Evolutionary conservation across 257 asterid genomes (phyloP).

Genomic region (Fraxinus americana): DNA sequence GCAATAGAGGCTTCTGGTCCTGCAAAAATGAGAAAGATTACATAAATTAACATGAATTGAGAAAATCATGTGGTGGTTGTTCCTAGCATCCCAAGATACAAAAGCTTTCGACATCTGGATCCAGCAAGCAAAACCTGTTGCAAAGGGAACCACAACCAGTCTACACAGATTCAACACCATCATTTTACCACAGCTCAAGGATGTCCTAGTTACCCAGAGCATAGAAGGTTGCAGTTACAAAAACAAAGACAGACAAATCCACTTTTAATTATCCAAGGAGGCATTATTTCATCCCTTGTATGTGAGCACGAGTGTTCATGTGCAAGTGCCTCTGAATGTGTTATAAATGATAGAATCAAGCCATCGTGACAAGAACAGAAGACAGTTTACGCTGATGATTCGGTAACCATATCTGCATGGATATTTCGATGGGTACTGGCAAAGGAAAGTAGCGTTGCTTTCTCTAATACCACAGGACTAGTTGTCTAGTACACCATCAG

Average conservation of each 20-base stretch:
- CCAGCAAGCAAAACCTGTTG: neutral
- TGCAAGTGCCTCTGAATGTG: neutral
- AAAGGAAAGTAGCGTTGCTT: neutral
- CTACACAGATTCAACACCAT: neutral
- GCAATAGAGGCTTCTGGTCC: slow-evolving; percentile 64
- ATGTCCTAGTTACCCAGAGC: neutral
- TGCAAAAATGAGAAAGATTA: slow-evolving; percentile 29
- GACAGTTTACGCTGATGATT: neutral
- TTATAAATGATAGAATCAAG: neutral
- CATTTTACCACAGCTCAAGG: neutral
- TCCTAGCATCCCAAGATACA: neutral
- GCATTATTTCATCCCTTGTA: neutral
- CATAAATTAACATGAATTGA: neutral
- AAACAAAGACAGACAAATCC: neutral
- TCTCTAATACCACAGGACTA: neutral
- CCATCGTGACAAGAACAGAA: neutral
- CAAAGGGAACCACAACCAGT: neutral
- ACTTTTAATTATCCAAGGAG: neutral
- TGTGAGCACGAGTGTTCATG: neutral
- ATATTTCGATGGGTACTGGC: neutral
- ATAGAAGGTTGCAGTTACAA: neutral
- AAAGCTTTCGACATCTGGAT: neutral
- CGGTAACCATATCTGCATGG: neutral
- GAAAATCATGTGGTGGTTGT: neutral
- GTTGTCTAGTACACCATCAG: neutral